Evolutionary conservation across 106 monocot genomes (phyloP).

Genomic region (Triglochin maritima): DNA sequence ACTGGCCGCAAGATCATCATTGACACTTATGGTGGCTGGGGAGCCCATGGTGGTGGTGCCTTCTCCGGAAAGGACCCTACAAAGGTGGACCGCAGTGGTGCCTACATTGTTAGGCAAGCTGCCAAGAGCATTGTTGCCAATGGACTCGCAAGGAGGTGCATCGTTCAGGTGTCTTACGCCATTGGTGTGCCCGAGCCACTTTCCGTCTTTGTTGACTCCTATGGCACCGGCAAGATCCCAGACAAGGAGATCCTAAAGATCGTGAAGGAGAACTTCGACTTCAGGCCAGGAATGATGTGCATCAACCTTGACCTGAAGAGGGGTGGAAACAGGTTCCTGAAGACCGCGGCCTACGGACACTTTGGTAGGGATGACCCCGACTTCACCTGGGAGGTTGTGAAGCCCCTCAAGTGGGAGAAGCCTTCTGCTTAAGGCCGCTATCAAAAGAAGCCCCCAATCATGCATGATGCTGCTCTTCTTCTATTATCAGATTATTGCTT

Average conservation of each 20-base stretch:
- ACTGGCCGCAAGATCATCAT: conserved; percentile 25
- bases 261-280: conserved; percentile 20
- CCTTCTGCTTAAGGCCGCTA: conserved; percentile 19
- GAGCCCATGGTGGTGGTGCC: conserved; percentile 22
- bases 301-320: conserved; percentile 27
- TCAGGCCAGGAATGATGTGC: conserved; percentile 24
- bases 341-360: conserved; percentile 23
- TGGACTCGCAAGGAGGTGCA: conserved; percentile 20
- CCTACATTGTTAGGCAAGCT: conserved; percentile 21
- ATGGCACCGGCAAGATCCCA: conserved; percentile 19
- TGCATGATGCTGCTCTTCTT: too few relatives aligned
- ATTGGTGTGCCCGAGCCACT: conserved; percentile 24
- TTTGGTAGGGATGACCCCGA: conserved; percentile 22
- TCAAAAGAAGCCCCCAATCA: too few relatives aligned
- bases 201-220: conserved; percentile 19
- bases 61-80: conserved; percentile 27
- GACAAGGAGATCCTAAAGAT: conserved; percentile 25
- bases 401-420: conserved; percentile 26
- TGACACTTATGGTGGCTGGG: conserved; percentile 25
- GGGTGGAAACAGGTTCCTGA: conserved; percentile 19
- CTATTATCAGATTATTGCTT: not conserved
- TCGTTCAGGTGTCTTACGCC: conserved; percentile 24
- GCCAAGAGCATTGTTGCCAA: conserved; percentile 21
- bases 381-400: conserved; percentile 26
- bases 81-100: conserved; percentile 23